Evolutionary conservation across 1,284 basidiomycete species (phyloP).

Genomic region (Apiotrichum akiyoshidainum): DNA sequence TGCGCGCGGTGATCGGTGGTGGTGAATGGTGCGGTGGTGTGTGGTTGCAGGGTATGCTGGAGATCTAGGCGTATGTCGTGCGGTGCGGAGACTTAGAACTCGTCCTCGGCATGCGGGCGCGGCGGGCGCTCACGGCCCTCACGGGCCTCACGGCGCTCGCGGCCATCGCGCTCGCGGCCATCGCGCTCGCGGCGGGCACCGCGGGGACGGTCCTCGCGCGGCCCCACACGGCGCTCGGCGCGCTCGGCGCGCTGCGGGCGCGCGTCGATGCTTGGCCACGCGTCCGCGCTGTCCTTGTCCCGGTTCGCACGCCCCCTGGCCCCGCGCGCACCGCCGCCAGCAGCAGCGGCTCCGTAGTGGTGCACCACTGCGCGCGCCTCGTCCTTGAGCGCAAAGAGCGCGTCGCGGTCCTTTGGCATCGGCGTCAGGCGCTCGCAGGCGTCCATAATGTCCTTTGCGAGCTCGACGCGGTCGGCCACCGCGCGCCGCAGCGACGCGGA

Average conservation of each 20-base stretch:
- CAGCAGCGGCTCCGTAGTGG: neutral
- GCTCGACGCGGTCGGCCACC: slow-evolving; percentile 8
- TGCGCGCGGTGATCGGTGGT: too few species aligned
- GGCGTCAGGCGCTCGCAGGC: slow-evolving; percentile 7
- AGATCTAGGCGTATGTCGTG: too few species aligned
- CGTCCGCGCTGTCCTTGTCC: neutral
- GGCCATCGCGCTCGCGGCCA: too few species aligned
- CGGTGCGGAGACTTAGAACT: neutral
- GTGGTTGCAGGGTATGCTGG: neutral
- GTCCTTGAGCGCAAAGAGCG: neutral
- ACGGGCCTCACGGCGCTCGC: neutral
- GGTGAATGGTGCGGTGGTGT: too few species aligned
- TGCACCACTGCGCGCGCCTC: neutral
- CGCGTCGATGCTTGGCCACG: neutral
- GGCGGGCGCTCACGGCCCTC: neutral
- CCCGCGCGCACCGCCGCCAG: neutral
- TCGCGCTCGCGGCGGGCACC: too few species aligned
- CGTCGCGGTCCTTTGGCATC: slow-evolving; percentile 2
- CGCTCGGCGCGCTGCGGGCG: too few species aligned
- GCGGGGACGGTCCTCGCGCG: too few species aligned
- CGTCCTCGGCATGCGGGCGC: too few species aligned
- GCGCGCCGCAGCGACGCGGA: neutral
- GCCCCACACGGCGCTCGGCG: too few species aligned
- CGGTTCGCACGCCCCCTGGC: neutral
- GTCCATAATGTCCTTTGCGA: slow-evolving; percentile 11